Base-by-base conservation (phyloP, 1,284 basidiomycete species). In the Sanghuangporus sanghuang region DNA sequence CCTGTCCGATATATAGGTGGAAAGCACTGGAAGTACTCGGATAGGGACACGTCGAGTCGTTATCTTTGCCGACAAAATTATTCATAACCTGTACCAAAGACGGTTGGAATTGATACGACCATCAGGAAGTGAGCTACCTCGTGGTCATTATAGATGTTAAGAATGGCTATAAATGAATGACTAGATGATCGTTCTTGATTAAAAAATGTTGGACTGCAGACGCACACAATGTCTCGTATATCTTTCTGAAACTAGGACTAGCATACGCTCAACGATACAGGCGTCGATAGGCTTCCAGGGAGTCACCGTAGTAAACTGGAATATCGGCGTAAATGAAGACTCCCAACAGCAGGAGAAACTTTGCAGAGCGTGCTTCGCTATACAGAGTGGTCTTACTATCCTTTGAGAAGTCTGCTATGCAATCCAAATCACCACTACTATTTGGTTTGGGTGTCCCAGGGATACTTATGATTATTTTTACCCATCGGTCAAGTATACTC, bases 321-420 rank as follows among this genome's bases (percentile, higher is more conserved):
- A 91, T 85, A 70, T 93, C 90, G 6, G 86, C 87, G 68, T 93
- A 92, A 68, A 93, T 87, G 69, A 89, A 87, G 70, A 92, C 88
- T 1, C 88, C 87, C 58, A 89, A 73, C 70, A 89, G 84, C 11
- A 89, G 70, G 73, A 89, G 73, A 68, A 90, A 90, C 62, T 84
- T 80, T 1, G 78, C 71, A 73, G 6, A 71, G 67, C 21, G 11
- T 36, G 8, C 32, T 66, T 58, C 35, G 50, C 23, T 16, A 63
- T 23, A 52, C 3, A 7, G 27, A 23, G n/a, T 12, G 12, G 3
- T 32, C 49, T 23, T 52, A 21, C 27, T n/a, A 9, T n/a, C 42
- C 11, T 44, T 44, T n/a, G 7, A 6, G 3, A 14, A 6, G 42
- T 44, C n/a, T 44, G 42, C 11, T 44, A 6, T 6, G n/a, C 4